These are phyloP conservation scores for Nematodospora anomalae DNA, from an alignment of 1,139 yeast genomes.

Conservation along the genomic window DNA sequence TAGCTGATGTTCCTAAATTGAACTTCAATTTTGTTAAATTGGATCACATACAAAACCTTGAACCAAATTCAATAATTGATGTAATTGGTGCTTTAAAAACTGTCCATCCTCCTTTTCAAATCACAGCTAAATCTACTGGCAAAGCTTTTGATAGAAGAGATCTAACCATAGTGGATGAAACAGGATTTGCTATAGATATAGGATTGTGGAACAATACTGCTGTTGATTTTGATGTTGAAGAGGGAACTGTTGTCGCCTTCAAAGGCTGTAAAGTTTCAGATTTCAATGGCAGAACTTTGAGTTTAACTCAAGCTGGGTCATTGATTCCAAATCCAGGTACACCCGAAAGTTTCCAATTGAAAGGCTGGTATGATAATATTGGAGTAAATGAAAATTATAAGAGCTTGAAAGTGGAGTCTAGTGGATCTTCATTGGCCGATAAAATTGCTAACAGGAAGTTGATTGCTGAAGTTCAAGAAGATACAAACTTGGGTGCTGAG, in stretches of 20 bases:
- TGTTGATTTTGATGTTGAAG: slow-evolving; percentile 66
- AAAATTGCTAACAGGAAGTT: slow-evolving; percentile 56
- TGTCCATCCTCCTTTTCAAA: slow-evolving; percentile 71
- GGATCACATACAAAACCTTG: slow-evolving; percentile 62
- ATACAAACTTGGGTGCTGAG: slow-evolving; percentile 65
- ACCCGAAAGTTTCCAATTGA: slow-evolving; percentile 80
- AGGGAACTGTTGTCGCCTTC: slow-evolving; percentile 85
- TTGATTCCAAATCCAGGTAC: slow-evolving; percentile 81
- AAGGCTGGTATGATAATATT: slow-evolving; percentile 92
- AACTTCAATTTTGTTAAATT: slow-evolving; percentile 75
- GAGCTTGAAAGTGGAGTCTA: slow-evolving; percentile 43
- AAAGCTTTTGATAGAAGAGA: slow-evolving; percentile 92
- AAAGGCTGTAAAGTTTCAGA: slow-evolving; percentile 91
- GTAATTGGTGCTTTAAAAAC: slow-evolving; percentile 83
- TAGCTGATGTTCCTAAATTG: slow-evolving; percentile 66
- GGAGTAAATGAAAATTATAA: slow-evolving; percentile 67
- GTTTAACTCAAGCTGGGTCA: slow-evolving; percentile 78
- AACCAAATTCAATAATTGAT: slow-evolving; percentile 74
- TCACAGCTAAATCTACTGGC: slow-evolving; percentile 90
- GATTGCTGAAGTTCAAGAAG: slow-evolving; percentile 65
- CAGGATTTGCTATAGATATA: slow-evolving; percentile 71
- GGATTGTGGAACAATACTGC: slow-evolving; percentile 95
- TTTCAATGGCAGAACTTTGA: slow-evolving; percentile 82
- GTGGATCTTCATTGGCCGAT: slow-evolving; percentile 23
- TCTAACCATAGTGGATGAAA: slow-evolving; percentile 79